Conservation (phyloP, 192 early-diverging fungal genomes). For the Powellomyces hirtus region DNA sequence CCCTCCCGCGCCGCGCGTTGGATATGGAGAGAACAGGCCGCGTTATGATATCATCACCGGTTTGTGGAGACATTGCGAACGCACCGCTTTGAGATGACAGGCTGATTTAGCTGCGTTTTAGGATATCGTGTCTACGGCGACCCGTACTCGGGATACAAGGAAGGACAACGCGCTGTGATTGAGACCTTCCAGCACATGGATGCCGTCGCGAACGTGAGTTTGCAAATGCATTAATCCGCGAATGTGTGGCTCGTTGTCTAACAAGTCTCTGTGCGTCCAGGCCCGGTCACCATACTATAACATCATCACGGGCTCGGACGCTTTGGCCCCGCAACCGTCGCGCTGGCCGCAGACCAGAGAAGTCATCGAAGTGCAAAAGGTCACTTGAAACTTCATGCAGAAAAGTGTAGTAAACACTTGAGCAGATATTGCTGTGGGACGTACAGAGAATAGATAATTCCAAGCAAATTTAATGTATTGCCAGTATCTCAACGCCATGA, state of each 20-base stretch:
- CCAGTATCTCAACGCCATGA: no score
- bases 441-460: no score
- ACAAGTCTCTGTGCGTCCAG: constrained; percentile 11
- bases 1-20: not conserved
- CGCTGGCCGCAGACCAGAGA: constrained; percentile 2
- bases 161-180: constrained; percentile 37
- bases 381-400: no score
- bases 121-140: constrained; percentile 21
- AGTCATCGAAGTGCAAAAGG: not conserved
- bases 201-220: constrained; percentile 34
- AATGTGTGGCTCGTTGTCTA: not conserved
- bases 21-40: constrained; percentile 4
- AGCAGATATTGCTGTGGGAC: no score
- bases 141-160: constrained; percentile 40
- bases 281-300: constrained; percentile 38
- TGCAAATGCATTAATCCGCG: not conserved
- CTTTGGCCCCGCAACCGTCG: constrained; percentile 1
- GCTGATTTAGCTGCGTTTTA: constrained; percentile 9
- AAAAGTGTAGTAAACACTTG: no score
- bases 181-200: constrained; percentile 37
- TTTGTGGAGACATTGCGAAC: not conserved
- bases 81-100: not conserved
- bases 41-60: constrained; percentile 44
- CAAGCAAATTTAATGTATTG: no score
- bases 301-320: constrained; percentile 35